Conservation (phyloP, 163 green algal genomes). For the Picocystis sp. region DNA sequence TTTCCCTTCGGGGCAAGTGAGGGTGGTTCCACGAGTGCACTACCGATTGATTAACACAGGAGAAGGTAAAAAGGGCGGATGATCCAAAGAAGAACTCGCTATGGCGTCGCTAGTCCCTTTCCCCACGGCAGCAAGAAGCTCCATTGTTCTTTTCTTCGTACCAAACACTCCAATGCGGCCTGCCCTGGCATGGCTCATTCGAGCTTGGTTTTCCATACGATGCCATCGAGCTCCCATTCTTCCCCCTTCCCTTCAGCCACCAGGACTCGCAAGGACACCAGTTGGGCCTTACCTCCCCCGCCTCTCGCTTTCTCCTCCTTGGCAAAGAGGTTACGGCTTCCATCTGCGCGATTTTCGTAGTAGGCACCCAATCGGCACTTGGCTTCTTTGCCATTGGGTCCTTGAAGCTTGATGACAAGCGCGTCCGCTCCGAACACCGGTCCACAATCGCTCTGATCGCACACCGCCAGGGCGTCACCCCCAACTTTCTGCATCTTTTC, state of each 20-base stretch:
- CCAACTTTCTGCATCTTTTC: slow-evolving; percentile 38
- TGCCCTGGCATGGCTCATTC: too few relatives aligned
- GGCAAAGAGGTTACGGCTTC: slow-evolving; percentile 19
- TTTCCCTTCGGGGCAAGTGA: too few relatives aligned
- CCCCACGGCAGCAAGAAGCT: too few relatives aligned
- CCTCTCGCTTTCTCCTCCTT: slow-evolving; percentile 16
- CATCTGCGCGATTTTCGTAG: slow-evolving; percentile 20
- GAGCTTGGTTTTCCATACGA: slow-evolving; percentile 34
- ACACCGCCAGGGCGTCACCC: slow-evolving; percentile 30
- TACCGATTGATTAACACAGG: too few relatives aligned
- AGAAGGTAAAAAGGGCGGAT: too few relatives aligned
- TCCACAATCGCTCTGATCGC: slow-evolving; percentile 24
- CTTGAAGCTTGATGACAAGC: slow-evolving; percentile 15
- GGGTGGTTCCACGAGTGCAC: too few relatives aligned
- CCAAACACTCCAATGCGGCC: too few relatives aligned
- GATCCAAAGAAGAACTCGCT: too few relatives aligned
- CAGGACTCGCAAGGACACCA: slow-evolving; percentile 21
- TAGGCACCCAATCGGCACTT: slow-evolving; percentile 28
- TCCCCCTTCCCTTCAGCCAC: slow-evolving; percentile 27
- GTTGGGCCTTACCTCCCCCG: slow-evolving; percentile 1
- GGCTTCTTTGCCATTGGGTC: slow-evolving; percentile 13
- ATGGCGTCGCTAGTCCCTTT: too few relatives aligned
- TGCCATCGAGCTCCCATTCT: slow-evolving; percentile 39
- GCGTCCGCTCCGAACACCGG: slow-evolving; percentile 39
- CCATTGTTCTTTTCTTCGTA: too few relatives aligned